Base-by-base conservation (phyloP, 495 filamentous ascomycete genomes). In the Bathelium albidoporum region DNA sequence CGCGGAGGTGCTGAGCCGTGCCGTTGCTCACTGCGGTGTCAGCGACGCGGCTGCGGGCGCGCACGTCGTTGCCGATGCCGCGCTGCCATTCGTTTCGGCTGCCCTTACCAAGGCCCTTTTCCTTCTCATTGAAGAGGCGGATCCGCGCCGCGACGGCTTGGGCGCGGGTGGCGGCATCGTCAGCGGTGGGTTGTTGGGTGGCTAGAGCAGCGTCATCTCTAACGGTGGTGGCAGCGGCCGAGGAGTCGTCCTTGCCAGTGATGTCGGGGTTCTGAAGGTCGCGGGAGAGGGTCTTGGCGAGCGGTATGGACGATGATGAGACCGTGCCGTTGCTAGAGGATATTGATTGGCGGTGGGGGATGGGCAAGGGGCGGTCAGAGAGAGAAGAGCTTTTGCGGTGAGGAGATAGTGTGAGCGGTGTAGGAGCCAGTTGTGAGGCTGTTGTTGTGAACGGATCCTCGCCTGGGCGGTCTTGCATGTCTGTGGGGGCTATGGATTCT, bases 61-160 rank as follows among this genome's bases (percentile, higher is more conserved):
- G 49, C 10, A 5, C n/a, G 20, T 29, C 49, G 20, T 5, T 24
- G 49, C 49, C 22, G 24, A 29, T 29, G 24, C 5, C 24, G 20
- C 49, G 49, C 4, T 55, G 49, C 49, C 49, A 55, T 55, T 55
- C 49, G 49, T 16, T 55, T n/a, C 49, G 49, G 2, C 2, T 26
- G 49, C 20, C 22, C 22, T 24, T 29, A 5, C 20, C 49, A 24
- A 55, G 49, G 24, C 49, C 49, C 24, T 55, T 55, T 29, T 55
- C 49, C 16, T 55, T 55, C 24, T 55, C 49, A 16, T 55, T 55
- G 49, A 55, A 55, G 49, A 55, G 49, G 49, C 49, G 49, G 49
- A 55, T 55, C 20, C 49, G 49, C 49, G 49, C 49, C 3, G 49
- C 49, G 49, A 55, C 49, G 49, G 49, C 49, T 10, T 29, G n/a